These are phyloP conservation scores for Macroventuria anomochaeta DNA, from an alignment of 2,329 filamentous ascomycete species.

Conservation along the genomic window DNA sequence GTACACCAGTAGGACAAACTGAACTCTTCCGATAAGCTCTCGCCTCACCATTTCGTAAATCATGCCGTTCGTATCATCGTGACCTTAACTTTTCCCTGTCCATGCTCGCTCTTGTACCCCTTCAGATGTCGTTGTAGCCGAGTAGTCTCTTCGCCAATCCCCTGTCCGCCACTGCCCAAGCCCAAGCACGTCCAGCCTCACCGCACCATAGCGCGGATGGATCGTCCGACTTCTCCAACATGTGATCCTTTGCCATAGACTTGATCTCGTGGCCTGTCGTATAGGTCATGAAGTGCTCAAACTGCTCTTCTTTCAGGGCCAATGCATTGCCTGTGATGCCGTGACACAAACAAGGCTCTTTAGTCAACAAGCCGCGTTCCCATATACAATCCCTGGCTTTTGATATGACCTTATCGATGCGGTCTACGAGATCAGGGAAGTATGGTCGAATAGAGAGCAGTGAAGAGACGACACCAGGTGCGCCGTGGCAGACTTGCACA, in stretches of 20 bases:
- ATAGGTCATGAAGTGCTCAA: conserved; percentile 65
- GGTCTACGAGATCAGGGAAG: conserved; percentile 61
- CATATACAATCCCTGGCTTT: conserved; percentile 62
- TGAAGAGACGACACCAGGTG: conserved; percentile 67
- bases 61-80: conserved; percentile 35
- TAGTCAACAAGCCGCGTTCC: conserved; percentile 65
- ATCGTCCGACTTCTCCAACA: conserved; percentile 59
- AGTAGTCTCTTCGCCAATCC: conserved; percentile 55
- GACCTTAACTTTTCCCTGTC: conserved; percentile 7
- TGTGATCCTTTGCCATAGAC: conserved; percentile 59
- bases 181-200: conserved; percentile 58
- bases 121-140: conserved; percentile 59
- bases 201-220: conserved; percentile 59
- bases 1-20: conserved; percentile 4
- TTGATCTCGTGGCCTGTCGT: conserved; percentile 64
- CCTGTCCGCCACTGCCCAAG: conserved; percentile 56
- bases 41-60: conserved; percentile 9
- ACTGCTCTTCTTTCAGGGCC: conserved; percentile 57
- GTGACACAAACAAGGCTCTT: conserved; percentile 71
- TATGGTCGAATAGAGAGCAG: conserved; percentile 62
- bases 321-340: conserved; percentile 70
- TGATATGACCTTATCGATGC: conserved; percentile 61
- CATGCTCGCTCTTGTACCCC: neutral
- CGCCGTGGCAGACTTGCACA: conserved; percentile 73
- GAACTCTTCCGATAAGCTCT: neutral